Conservation (phyloP, 768 basidiomycete species). For the Leccinum truebloodii region DNA sequence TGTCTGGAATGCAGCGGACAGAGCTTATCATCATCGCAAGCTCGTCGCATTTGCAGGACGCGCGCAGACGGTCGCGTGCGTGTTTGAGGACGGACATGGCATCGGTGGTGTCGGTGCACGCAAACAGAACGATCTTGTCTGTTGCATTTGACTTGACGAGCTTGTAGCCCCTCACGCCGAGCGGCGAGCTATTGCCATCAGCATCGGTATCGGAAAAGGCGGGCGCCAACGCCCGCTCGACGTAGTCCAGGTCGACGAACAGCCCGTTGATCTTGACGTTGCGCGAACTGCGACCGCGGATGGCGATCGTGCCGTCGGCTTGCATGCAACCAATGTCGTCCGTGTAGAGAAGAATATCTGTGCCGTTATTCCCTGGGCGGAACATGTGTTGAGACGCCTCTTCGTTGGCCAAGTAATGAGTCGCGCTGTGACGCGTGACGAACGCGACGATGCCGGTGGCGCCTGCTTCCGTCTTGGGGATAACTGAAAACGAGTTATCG, state of each 20-base stretch:
- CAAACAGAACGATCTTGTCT: constrained; percentile 31
- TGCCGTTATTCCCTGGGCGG: constrained; percentile 23
- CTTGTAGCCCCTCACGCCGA: constrained; percentile 26
- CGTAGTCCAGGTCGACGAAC: constrained; percentile 31
- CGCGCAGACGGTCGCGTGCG: constrained; percentile 23
- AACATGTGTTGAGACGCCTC: constrained; percentile 32
- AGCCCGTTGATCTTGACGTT: constrained; percentile 33
- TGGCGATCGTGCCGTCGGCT: constrained; percentile 28
- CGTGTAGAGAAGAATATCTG: constrained; percentile 29
- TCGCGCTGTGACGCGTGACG: constrained; percentile 28
- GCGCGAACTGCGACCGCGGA: constrained; percentile 31
- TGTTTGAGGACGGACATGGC: constrained; percentile 24
- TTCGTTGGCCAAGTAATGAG: constrained; percentile 29
- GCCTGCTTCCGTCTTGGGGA: constrained; percentile 22
- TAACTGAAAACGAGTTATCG: constrained; percentile 23
- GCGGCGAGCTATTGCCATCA: neutral
- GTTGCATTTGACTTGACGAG: constrained; percentile 28
- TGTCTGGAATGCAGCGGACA: constrained; percentile 26
- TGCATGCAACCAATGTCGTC: constrained; percentile 32
- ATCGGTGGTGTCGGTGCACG: constrained; percentile 17
- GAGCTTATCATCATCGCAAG: constrained; percentile 27
- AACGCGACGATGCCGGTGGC: constrained; percentile 31
- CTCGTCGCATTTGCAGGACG: constrained; percentile 17
- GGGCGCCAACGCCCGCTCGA: constrained; percentile 28
- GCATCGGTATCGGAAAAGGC: constrained; percentile 21